These are phyloP conservation scores for Chenopodium formosanum DNA, from an alignment of 148 eudicot genomes.

Conservation along the genomic window DNA sequence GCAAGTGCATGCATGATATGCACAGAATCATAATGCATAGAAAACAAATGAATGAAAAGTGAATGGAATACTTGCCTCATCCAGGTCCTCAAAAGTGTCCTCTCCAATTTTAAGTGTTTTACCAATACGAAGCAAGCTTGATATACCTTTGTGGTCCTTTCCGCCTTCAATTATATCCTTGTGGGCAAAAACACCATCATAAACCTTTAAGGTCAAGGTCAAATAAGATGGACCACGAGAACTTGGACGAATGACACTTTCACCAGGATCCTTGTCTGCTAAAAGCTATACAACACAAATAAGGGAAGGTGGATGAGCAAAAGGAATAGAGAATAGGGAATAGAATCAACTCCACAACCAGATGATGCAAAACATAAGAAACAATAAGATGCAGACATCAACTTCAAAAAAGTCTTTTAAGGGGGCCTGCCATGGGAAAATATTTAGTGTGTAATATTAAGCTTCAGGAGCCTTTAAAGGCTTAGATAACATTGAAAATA, in stretches of 20 bases:
- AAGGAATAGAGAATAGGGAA: not conserved
- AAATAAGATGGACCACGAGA: constrained; percentile 85
- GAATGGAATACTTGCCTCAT: constrained; percentile 60
- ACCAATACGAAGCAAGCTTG: constrained; percentile 90
- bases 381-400: not conserved
- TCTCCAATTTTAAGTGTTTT: constrained; percentile 86
- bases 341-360: not conserved
- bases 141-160: constrained; percentile 88
- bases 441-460: too few species aligned
- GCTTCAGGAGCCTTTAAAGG: too few species aligned
- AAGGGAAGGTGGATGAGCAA: constrained; percentile 15
- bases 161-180: constrained; percentile 92
- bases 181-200: constrained; percentile 91
- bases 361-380: not conserved
- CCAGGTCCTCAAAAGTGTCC: constrained; percentile 91
- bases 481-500: too few species aligned
- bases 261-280: constrained; percentile 87
- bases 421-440: not conserved
- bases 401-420: not conserved
- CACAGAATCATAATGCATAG: not conserved
- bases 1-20: not conserved
- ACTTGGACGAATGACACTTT: constrained; percentile 88
- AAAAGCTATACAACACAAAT: constrained; percentile 49
- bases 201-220: constrained; percentile 83
- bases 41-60: not conserved